Evolutionary conservation across 305 asterid species (phyloP).

Genomic region (Salvia sclarea): DNA sequence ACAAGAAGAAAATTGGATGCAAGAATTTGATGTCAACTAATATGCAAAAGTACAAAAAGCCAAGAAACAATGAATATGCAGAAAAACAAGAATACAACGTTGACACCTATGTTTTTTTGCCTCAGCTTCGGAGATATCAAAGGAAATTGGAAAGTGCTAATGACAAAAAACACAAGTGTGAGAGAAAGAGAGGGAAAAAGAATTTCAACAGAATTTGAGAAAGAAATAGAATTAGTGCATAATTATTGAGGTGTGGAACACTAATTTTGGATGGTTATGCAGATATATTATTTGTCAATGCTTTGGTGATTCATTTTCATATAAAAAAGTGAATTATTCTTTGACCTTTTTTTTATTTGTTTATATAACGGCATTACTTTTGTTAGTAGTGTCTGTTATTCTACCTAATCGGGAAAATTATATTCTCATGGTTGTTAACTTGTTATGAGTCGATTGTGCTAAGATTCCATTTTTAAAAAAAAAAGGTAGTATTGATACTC

Average conservation of each 20-base stretch:
- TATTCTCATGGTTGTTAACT: not conserved
- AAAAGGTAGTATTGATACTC: not conserved
- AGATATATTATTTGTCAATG: not conserved
- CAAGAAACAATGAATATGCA: constrained; percentile 23
- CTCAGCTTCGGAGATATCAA: constrained; percentile 33
- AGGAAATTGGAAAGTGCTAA: constrained; percentile 6
- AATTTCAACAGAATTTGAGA: not conserved
- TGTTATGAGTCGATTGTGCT: constrained; percentile 33
- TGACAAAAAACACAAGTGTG: constrained; percentile 2
- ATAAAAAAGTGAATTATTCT: constrained; percentile 18
- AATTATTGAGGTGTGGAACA: not conserved
- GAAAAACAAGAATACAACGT: constrained; percentile 36
- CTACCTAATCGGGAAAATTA: constrained; percentile 16
- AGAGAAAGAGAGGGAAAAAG: not conserved
- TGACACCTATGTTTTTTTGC: constrained; percentile 37
- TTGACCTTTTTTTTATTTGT: constrained; percentile 13
- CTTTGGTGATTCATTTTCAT: not conserved
- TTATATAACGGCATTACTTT: constrained; percentile 28
- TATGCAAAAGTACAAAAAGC: constrained; percentile 22
- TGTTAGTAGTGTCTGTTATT: constrained; percentile 15
- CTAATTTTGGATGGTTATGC: constrained; percentile 7
- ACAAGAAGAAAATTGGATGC: not conserved
- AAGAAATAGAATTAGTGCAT: not conserved
- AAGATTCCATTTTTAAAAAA: not conserved
- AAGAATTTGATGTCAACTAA: constrained; percentile 24